Conservation (phyloP, 1,139 yeast genomes). For the Geotrichum candidum region DNA sequence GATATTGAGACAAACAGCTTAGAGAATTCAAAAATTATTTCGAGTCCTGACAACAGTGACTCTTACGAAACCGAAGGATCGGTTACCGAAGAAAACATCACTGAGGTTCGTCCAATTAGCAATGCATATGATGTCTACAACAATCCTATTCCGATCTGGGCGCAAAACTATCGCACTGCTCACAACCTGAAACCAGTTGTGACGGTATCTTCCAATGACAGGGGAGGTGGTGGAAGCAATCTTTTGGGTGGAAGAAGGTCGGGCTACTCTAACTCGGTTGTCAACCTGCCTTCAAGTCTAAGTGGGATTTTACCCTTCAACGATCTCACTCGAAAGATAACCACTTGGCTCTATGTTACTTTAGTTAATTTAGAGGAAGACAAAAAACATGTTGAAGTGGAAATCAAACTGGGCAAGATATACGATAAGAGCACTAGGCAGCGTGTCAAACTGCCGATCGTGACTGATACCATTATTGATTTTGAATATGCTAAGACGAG, state of each 20-base stretch:
- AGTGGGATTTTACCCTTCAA: conserved; percentile 76
- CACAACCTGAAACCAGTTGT: neutral
- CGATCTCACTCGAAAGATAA: conserved; percentile 71
- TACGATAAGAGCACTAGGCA: conserved; percentile 60
- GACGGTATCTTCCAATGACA: neutral
- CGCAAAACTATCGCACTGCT: conserved; percentile 37
- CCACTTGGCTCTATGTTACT: conserved; percentile 86
- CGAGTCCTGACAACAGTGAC: neutral
- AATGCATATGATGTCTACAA: conserved; percentile 45
- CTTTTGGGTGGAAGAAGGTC: neutral
- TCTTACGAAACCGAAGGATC: neutral
- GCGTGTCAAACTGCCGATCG: conserved; percentile 63
- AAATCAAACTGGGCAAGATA: conserved; percentile 73
- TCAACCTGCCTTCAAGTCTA: conserved; percentile 40
- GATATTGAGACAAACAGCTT: neutral
- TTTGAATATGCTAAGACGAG: conserved; percentile 49
- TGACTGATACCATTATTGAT: conserved; percentile 66
- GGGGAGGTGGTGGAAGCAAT: neutral
- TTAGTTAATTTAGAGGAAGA: conserved; percentile 57
- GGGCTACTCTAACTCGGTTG: conserved; percentile 10
- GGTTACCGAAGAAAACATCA: neutral
- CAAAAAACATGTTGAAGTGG: conserved; percentile 65
- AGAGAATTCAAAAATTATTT: neutral
- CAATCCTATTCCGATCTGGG: conserved; percentile 67
- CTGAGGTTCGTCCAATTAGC: conserved; percentile 37